Evolutionary conservation across 805 yeast species (phyloP).

Genomic region (Suhomyces tanzawaensis): DNA sequence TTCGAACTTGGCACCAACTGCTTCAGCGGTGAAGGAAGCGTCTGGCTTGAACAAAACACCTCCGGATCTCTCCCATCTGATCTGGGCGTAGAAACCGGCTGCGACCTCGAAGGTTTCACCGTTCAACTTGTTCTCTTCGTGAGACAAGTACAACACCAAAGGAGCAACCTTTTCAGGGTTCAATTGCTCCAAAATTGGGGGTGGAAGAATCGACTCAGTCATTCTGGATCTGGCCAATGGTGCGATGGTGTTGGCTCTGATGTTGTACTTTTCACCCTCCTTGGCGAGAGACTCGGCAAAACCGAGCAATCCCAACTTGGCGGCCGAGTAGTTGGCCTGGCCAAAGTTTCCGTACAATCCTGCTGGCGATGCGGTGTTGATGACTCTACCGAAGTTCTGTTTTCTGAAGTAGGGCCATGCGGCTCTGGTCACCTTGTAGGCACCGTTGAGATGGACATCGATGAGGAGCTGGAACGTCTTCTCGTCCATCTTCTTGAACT

Average conservation of each 20-base stretch:
- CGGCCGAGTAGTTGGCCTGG: slow-evolving; percentile 93
- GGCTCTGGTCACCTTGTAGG: slow-evolving; percentile 77
- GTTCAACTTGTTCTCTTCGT: slow-evolving; percentile 56
- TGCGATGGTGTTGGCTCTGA: slow-evolving; percentile 82
- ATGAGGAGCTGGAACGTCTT: slow-evolving; percentile 76
- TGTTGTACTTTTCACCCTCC: slow-evolving; percentile 86
- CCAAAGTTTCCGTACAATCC: slow-evolving; percentile 97
- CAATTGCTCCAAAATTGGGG: slow-evolving; percentile 74
- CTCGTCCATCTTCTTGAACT: slow-evolving; percentile 82
- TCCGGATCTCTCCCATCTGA: slow-evolving; percentile 91
- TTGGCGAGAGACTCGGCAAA: slow-evolving; percentile 92
- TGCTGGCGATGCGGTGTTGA: slow-evolving; percentile 96
- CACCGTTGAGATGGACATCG: slow-evolving; percentile 88
- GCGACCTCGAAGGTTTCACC: slow-evolving; percentile 89
- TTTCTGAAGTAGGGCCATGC: slow-evolving; percentile 90
- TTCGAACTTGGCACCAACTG: slow-evolving; percentile 65
- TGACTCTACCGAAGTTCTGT: slow-evolving; percentile 83
- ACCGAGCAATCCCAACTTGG: slow-evolving; percentile 86
- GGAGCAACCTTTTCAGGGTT: slow-evolving; percentile 93
- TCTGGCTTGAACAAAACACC: slow-evolving; percentile 85
- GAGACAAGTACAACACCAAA: slow-evolving; percentile 75
- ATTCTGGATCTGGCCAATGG: slow-evolving; percentile 94
- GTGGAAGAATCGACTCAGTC: slow-evolving; percentile 90
- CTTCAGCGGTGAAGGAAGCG: slow-evolving; percentile 76
- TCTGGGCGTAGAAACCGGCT: slow-evolving; percentile 88